Conservation (phyloP, 208 protist genomes). For the Naegleria lovaniensis region DNA sequence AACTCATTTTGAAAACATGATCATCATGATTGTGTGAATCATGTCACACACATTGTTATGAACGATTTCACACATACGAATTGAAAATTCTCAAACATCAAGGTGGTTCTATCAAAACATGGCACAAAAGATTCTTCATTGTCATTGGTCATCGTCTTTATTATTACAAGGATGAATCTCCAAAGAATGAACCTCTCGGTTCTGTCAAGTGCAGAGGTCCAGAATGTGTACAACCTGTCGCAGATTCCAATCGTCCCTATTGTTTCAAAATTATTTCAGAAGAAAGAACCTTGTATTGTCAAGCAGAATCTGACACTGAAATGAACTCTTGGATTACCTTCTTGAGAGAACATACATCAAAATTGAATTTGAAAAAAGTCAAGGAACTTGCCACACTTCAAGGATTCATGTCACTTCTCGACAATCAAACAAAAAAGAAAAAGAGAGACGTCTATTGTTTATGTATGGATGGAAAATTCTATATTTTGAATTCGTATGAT, state of each 20-base stretch:
- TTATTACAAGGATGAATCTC: neutral
- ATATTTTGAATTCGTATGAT: too few species aligned
- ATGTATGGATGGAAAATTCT: too few species aligned
- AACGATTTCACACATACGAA: neutral
- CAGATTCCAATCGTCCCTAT: neutral
- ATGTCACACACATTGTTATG: neutral
- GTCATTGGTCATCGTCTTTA: neutral
- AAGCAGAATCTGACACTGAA: neutral
- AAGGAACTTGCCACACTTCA: too few species aligned
- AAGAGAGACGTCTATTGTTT: too few species aligned
- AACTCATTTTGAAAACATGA: too few species aligned
- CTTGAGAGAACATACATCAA: too few species aligned
- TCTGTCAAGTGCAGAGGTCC: neutral
- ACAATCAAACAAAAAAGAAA: too few species aligned
- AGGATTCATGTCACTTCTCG: too few species aligned
- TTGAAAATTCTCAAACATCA: neutral
- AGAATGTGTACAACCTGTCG: neutral
- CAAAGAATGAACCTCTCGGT: neutral
- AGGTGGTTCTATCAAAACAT: neutral
- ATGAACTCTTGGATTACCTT: too few species aligned
- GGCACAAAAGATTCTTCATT: neutral
- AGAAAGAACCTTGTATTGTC: conserved; percentile 3
- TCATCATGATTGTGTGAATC: too few species aligned
- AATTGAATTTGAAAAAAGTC: too few species aligned
- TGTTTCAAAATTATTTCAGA: neutral